Percentiles rank a stretch among this genome's conserved stretches.
Conservation (phyloP, 306 rosid genomes). For the Malus orientalis region DNA sequence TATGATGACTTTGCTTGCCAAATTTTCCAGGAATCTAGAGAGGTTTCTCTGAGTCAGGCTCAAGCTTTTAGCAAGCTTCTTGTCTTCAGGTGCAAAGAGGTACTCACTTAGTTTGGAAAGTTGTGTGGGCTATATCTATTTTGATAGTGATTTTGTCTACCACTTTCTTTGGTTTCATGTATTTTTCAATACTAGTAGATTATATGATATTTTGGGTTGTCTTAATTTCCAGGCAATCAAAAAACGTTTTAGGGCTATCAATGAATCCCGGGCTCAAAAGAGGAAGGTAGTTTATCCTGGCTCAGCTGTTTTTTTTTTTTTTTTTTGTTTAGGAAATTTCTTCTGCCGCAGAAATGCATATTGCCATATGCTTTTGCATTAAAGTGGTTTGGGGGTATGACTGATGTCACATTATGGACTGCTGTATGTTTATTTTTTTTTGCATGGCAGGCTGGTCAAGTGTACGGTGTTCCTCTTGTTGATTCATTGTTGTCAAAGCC, state of each 20-base stretch:
- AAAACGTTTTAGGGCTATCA: conserved; percentile 80
- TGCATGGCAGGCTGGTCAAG: conserved; percentile 86
- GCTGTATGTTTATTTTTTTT: conserved; percentile 14
- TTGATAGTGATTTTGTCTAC: conserved; percentile 5
- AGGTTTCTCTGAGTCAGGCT: conserved; percentile 59
- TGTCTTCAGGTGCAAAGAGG: conserved; percentile 80
- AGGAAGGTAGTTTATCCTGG: conserved; percentile 60
- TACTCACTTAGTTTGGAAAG: conserved; percentile 27
- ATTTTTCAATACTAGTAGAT: not conserved
- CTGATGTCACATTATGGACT: conserved; percentile 14
- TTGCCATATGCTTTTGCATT: not conserved
- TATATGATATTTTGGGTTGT: not conserved
- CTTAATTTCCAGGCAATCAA: conserved; percentile 62
- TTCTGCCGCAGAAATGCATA: not conserved
- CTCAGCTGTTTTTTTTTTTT: not conserved
- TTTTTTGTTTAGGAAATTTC: not conserved
- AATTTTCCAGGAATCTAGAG: conserved; percentile 72
- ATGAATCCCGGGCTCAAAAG: conserved; percentile 94
- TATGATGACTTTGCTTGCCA: conserved; percentile 27
- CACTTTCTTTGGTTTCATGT: not conserved
- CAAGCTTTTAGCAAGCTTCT: conserved; percentile 40
- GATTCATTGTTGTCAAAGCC: conserved; percentile 73
- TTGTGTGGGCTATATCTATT: conserved; percentile 1
- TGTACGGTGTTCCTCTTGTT: conserved; percentile 85
- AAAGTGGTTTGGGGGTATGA: not conserved